Percentiles rank a stretch among this genome's conserved stretches.
phyloP scores from a whole-genome alignment of 805 yeast species.

The Blastobotrys robertii region DNA sequence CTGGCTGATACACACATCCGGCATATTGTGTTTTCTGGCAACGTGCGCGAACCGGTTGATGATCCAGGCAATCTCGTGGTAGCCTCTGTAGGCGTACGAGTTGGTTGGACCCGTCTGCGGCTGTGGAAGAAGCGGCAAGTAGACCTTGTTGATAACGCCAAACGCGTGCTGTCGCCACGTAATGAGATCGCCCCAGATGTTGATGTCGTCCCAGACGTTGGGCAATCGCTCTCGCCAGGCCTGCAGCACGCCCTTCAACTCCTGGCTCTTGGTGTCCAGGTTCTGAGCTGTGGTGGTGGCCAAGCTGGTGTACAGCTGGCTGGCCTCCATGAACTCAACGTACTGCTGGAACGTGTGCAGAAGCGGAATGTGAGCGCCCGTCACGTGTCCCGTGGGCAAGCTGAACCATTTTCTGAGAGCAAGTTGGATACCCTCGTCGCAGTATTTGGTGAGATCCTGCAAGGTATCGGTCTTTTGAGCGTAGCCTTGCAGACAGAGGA shows the following conservation, averaged over 20 bases:
- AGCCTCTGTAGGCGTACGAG: constrained; percentile 94
- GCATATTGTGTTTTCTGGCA: constrained; percentile 92
- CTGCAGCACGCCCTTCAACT: constrained; percentile 83
- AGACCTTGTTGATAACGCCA: constrained; percentile 88
- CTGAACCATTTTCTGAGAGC: constrained; percentile 91
- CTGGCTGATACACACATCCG: constrained; percentile 91
- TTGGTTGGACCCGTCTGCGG: constrained; percentile 65
- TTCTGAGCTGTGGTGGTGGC: constrained; percentile 88
- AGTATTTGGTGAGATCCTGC: constrained; percentile 72
- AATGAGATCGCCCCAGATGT: constrained; percentile 93
- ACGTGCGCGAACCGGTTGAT: constrained; percentile 97
- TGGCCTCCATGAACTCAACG: constrained; percentile 95
- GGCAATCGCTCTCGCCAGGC: constrained; percentile 98
- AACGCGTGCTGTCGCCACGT: constrained; percentile 99
- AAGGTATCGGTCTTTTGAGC: constrained; percentile 84
- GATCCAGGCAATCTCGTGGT: constrained; percentile 98
- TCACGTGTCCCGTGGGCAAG: constrained; percentile 55
- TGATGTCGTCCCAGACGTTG: constrained; percentile 94
- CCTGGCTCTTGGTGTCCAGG: constrained; percentile 86
- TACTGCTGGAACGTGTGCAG: constrained; percentile 94
- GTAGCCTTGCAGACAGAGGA: constrained; percentile 83
- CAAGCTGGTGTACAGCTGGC: constrained; percentile 81
- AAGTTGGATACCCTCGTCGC: constrained; percentile 94
- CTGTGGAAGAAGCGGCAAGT: constrained; percentile 84
- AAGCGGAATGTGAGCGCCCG: constrained; percentile 79